phyloP scores from a whole-genome alignment of 2,329 filamentous ascomycete genomes.

The Venturia nashicola region DNA sequence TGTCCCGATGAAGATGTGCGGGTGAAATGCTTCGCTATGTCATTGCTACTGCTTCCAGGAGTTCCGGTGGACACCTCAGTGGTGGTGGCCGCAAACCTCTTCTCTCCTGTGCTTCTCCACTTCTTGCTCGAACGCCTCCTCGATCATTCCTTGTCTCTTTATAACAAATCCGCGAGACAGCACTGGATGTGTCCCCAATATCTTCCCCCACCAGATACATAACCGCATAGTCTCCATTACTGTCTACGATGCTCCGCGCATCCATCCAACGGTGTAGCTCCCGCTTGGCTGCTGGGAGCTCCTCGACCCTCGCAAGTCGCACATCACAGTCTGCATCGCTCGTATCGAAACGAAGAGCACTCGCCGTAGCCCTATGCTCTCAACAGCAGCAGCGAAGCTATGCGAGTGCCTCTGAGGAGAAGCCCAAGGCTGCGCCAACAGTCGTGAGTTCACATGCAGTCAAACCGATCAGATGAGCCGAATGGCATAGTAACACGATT shows the following conservation, averaged over 20 bases:
- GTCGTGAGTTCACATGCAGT: slow-evolving; percentile 10
- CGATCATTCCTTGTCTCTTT: background rate
- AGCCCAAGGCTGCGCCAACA: slow-evolving; percentile 15
- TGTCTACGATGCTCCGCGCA: slow-evolving; percentile 52
- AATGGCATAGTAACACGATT: slow-evolving; percentile 11
- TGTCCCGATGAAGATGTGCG: too few relatives aligned
- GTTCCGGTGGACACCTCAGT: background rate
- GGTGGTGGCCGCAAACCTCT: background rate
- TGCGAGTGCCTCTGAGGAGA: slow-evolving; percentile 45
- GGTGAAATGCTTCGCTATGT: background rate
- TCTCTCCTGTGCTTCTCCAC: too few relatives aligned
- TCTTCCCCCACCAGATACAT: background rate
- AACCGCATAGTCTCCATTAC: background rate
- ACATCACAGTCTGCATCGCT: slow-evolving; percentile 24
- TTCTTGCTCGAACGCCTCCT: background rate
- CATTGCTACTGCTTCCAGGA: background rate
- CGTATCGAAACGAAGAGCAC: slow-evolving; percentile 34
- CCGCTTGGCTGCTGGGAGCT: slow-evolving; percentile 48
- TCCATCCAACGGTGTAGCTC: slow-evolving; percentile 53
- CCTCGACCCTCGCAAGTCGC: slow-evolving; percentile 27
- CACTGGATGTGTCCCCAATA: background rate
- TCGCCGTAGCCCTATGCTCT: slow-evolving; percentile 33
- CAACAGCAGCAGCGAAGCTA: slow-evolving; percentile 39
- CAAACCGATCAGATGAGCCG: slow-evolving; percentile 3
- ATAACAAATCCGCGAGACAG: background rate